A percentile compares a stretch with the other conserved stretches of the same genome.
Conservation (phyloP, 202 grass and related monocot genomes). For the Alloteropsis angusta region DNA sequence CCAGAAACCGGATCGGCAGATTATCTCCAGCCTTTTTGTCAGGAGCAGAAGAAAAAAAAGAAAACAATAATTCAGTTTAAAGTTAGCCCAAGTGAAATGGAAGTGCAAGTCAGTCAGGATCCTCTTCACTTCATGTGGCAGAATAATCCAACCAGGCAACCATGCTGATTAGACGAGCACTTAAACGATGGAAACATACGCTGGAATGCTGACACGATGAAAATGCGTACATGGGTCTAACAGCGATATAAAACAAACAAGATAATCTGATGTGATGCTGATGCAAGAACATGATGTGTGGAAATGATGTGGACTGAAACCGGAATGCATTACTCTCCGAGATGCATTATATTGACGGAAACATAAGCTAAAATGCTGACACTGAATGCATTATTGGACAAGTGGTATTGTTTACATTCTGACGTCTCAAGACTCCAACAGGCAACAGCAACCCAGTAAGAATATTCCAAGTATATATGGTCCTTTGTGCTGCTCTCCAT, state of each 20-base stretch:
- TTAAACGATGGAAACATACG: not conserved
- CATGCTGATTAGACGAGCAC: conserved; percentile 37
- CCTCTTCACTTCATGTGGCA: conserved; percentile 23
- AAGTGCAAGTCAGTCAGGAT: conserved; percentile 9
- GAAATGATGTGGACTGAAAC: conserved; percentile 26
- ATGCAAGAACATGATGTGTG: conserved; percentile 3
- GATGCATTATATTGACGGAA: too few species aligned
- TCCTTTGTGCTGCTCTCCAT: not conserved
- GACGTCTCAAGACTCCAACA: not conserved
- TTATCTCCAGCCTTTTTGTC: conserved; percentile 13
- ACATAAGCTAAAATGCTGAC: too few species aligned
- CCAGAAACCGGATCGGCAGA: conserved; percentile 5
- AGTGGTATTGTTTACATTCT: not conserved
- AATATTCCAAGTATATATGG: not conserved
- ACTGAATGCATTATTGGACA: too few species aligned
- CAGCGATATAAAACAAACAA: not conserved
- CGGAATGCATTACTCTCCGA: conserved; percentile 10
- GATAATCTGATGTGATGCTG: not conserved
- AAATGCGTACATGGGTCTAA: not conserved
- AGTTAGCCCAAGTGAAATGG: not conserved
- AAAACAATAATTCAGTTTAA: not conserved
- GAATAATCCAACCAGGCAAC: conserved; percentile 19
- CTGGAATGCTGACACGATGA: conserved; percentile 25
- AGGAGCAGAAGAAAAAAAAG: not conserved
- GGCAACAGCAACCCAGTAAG: not conserved